Evolutionary conservation across 2,329 filamentous ascomycete genomes (phyloP).

Genomic region (Colletotrichum abscissum): DNA sequence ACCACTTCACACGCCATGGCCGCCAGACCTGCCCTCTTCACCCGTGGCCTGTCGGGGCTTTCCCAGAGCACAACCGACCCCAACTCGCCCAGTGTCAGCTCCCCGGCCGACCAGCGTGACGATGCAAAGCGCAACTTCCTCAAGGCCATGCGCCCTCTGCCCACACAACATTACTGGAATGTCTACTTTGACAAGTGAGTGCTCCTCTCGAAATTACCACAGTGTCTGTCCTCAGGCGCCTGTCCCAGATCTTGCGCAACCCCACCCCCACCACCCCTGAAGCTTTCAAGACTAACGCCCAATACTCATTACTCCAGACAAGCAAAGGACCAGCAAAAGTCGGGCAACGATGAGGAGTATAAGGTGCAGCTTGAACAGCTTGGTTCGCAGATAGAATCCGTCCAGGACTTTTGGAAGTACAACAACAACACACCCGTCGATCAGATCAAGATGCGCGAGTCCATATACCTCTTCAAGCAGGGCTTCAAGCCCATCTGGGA

Average conservation of each 20-base stretch:
- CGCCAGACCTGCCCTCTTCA: slow-evolving; percentile 68
- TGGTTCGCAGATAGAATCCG: slow-evolving; percentile 76
- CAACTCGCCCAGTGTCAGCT: slow-evolving; percentile 70
- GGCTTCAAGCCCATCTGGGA: slow-evolving; percentile 84
- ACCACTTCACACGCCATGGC: slow-evolving; percentile 58
- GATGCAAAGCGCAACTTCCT: slow-evolving; percentile 87
- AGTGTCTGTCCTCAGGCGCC: background rate
- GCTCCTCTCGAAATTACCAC: background rate
- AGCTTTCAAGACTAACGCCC: background rate
- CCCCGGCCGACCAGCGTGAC: slow-evolving; percentile 79
- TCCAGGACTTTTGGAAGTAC: slow-evolving; percentile 88
- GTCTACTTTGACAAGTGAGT: slow-evolving; percentile 74
- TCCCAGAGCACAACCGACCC: slow-evolving; percentile 66
- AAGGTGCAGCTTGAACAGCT: slow-evolving; percentile 70
- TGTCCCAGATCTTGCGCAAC: background rate
- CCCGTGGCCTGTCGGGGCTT: slow-evolving; percentile 71
- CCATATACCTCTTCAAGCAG: slow-evolving; percentile 82
- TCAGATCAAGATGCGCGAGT: slow-evolving; percentile 81
- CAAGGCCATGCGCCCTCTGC: slow-evolving; percentile 77
- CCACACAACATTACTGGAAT: slow-evolving; percentile 84
- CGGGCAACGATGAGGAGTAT: slow-evolving; percentile 56
- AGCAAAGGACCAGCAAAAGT: slow-evolving; percentile 55
- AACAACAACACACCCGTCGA: slow-evolving; percentile 84
- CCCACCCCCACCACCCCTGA: background rate
- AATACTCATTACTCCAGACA: slow-evolving; percentile 45